Conservation (phyloP, 2,329 filamentous ascomycete species). For the Geosmithia morbida region DNA sequence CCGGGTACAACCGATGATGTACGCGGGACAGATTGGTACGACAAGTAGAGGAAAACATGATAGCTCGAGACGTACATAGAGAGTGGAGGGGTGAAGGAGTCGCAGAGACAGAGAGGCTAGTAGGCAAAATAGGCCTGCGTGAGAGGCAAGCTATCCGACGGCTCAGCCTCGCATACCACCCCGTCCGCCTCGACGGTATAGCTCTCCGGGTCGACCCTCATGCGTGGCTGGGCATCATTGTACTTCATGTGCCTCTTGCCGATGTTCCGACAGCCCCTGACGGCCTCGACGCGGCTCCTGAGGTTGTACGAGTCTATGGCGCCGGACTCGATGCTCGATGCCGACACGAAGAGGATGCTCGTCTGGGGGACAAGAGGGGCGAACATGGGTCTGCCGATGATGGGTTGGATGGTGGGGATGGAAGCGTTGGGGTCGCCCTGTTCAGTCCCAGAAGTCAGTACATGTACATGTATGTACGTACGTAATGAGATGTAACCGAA, state of each 20-base stretch:
- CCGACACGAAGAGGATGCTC: conserved; percentile 72
- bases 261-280: conserved; percentile 60
- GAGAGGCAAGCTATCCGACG: conserved; percentile 56
- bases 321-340: conserved; percentile 53
- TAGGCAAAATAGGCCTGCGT: conserved; percentile 69
- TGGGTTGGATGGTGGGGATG: conserved; percentile 77
- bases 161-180: conserved; percentile 56
- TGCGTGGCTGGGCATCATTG: conserved; percentile 70
- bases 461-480: no score
- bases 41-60: background rate
- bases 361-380: conserved; percentile 56
- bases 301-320: conserved; percentile 58
- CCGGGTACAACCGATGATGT: no score
- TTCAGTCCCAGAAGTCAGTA: no score
- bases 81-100: no score
- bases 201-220: conserved; percentile 83
- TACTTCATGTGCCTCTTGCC: conserved; percentile 83
- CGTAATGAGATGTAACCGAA: no score
- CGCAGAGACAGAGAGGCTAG: no score
- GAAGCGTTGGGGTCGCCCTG: conserved; percentile 65
- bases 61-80: no score
- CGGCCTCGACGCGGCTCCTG: conserved; percentile 65
- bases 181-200: conserved; percentile 84
- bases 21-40: background rate
- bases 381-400: conserved; percentile 79